These are phyloP conservation scores for Pythium folliculosum DNA, from an alignment of 352 stramenopile species.

Conservation along the genomic window DNA sequence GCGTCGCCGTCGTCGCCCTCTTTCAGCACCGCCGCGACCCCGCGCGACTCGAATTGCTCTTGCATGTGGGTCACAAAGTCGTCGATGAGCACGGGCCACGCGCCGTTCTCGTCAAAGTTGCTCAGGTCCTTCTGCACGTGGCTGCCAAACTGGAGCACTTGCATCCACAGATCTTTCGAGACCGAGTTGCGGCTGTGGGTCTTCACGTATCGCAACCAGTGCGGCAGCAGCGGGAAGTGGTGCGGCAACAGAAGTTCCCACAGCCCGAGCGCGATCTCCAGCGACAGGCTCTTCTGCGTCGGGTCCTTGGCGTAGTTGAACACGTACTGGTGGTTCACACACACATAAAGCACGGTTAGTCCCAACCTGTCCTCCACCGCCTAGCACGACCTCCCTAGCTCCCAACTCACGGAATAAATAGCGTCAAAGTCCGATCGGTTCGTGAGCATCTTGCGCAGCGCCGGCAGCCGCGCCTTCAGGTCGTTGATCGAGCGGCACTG, in stretches of 20 bases:
- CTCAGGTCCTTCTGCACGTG: slow-evolving; percentile 72
- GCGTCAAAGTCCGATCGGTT: slow-evolving; percentile 49
- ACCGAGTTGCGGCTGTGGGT: slow-evolving; percentile 72
- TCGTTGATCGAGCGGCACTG: slow-evolving; percentile 60
- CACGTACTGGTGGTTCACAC: slow-evolving; percentile 65
- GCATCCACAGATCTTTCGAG: slow-evolving; percentile 85
- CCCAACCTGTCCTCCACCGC: neutral
- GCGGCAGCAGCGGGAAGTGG: slow-evolving; percentile 62
- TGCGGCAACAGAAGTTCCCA: slow-evolving; percentile 74
- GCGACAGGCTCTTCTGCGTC: slow-evolving; percentile 76
- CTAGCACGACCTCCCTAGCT: too few relatives aligned
- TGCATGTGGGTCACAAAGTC: slow-evolving; percentile 80
- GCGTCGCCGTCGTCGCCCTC: slow-evolving; percentile 49
- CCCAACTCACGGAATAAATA: slow-evolving; percentile 78
- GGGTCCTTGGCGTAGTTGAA: slow-evolving; percentile 84
- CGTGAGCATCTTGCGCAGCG: slow-evolving; percentile 52
- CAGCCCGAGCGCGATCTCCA: slow-evolving; percentile 69
- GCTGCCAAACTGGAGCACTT: slow-evolving; percentile 79
- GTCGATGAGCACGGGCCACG: slow-evolving; percentile 85
- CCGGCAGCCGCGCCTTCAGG: slow-evolving; percentile 49
- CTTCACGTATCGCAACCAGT: slow-evolving; percentile 75
- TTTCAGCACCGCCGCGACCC: slow-evolving; percentile 43
- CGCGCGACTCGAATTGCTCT: slow-evolving; percentile 46
- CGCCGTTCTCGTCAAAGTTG: slow-evolving; percentile 88
- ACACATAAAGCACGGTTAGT: too few relatives aligned